Evolutionary conservation across 2,329 filamentous ascomycete genomes (phyloP), one percentile per base, ranked within the genome.

Genomic region (Monosporascus sp.): DNA sequence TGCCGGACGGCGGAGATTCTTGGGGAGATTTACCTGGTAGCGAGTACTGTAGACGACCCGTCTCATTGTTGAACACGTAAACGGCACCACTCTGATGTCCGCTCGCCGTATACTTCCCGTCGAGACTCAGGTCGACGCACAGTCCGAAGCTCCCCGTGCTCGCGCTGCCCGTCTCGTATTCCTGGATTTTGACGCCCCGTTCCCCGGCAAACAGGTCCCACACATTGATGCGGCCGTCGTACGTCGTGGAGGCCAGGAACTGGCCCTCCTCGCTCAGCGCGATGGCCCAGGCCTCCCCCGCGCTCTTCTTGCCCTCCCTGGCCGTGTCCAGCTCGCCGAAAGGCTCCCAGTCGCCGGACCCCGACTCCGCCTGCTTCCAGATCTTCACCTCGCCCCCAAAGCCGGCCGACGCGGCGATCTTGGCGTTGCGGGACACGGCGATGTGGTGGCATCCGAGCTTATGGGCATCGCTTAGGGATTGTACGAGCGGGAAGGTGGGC

Each of bases 11-110:
- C 37, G 37, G 40, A 47, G 37, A 27, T 51, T 5, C 22, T 20
- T 5, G n/a, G 16, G 11, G 17, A n/a, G 3, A 64, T 78, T 56
- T 74, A 89, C 89, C 87, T 52, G 90, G 86, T 24, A 99, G 77
- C 7, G 91, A 94, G 71, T 96, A 93, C 14, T 89, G 78, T 62
- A 99, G 83, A 51, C 90, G 84, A 3, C 90, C 89, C 0, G 88
- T 91, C 61, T 91, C 87, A 65, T 96, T 97, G 75, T 91, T 92
- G 78, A 97, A 99, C 57, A 99, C 85, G 73, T 97, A 97, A 58
- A 97, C 82, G 14, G 85, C 86, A 17, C 94, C 94, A 64, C 89
- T 96, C 69, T 96, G 89, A 72, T 99, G 93, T 0, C 94, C 94
- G 50, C 88, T 95, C 4, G 92, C 93, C 31, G 92, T 95, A 70